phyloP scores from a whole-genome alignment of 2,329 filamentous ascomycete genomes.

The Aspergillus quadricinctus region DNA sequence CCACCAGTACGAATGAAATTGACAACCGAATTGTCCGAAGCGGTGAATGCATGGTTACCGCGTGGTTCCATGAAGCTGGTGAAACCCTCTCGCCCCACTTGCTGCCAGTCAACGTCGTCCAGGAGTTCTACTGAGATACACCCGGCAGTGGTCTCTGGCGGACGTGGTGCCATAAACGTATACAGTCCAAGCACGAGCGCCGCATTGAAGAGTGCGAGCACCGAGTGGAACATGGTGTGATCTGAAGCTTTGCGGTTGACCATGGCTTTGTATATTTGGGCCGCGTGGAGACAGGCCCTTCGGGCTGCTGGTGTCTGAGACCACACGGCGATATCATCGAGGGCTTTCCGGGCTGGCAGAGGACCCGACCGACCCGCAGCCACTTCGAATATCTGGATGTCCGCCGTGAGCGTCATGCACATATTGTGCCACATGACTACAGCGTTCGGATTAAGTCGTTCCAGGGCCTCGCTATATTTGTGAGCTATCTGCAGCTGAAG shows the following conservation, averaged over 20 bases:
- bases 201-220: constrained; percentile 48
- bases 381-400: constrained; percentile 51
- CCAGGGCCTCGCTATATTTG: constrained; percentile 40
- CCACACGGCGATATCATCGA: constrained; percentile 50
- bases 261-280: constrained; percentile 50
- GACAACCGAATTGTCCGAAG: constrained; percentile 30
- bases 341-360: constrained; percentile 43
- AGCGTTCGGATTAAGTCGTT: constrained; percentile 46
- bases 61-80: constrained; percentile 35
- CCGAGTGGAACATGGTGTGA: constrained; percentile 49
- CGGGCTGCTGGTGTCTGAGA: constrained; percentile 48
- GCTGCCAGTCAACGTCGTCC: constrained; percentile 49
- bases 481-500: constrained; percentile 29
- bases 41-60: constrained; percentile 22
- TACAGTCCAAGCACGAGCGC: constrained; percentile 51
- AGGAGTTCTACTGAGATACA: constrained; percentile 41
- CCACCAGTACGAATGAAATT: constrained; percentile 49
- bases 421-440: constrained; percentile 51
- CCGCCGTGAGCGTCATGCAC: constrained; percentile 49
- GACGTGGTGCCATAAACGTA: constrained; percentile 44
- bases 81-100: constrained; percentile 45
- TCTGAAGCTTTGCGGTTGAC: constrained; percentile 51
- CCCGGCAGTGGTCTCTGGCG: constrained; percentile 20
- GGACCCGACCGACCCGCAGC: constrained; percentile 50
- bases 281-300: constrained; percentile 49